Percentiles rank a stretch among this genome's conserved stretches.
Evolutionary conservation across 176 grass and related monocot genomes (phyloP).

Genomic region (Urochloa ruziziensis): DNA sequence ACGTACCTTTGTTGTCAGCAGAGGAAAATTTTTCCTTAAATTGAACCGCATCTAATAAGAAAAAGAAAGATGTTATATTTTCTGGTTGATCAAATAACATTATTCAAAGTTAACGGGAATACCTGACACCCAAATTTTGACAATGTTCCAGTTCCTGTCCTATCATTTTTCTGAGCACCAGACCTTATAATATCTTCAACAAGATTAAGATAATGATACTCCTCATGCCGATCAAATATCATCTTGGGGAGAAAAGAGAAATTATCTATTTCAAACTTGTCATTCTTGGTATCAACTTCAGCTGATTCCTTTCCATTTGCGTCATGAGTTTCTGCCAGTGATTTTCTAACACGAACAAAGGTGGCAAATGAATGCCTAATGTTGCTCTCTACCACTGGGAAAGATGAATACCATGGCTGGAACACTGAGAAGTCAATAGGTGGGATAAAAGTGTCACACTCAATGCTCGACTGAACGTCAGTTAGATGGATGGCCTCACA

Average conservation of each 20-base stretch:
- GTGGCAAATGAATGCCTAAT: constrained; percentile 80
- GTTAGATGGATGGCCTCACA: constrained; percentile 89
- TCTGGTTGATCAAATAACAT: constrained; percentile 14
- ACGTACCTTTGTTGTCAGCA: constrained; percentile 86
- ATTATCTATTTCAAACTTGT: constrained; percentile 67
- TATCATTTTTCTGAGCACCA: constrained; percentile 69
- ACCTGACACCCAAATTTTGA: constrained; percentile 97
- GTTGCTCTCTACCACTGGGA: constrained; percentile 63
- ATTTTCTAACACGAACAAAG: constrained; percentile 59
- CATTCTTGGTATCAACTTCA: constrained; percentile 22
- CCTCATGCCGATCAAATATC: constrained; percentile 71
- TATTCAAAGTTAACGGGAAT: constrained; percentile 9
- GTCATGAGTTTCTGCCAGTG: constrained; percentile 31
- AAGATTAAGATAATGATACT: constrained; percentile 79
- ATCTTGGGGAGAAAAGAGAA: constrained; percentile 79
- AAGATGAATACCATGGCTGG: constrained; percentile 86
- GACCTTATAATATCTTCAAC: constrained; percentile 73
- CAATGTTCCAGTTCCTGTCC: constrained; percentile 87
- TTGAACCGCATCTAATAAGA: constrained; percentile 78
- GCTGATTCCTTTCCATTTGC: constrained; percentile 36
- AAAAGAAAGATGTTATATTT: constrained; percentile 32
- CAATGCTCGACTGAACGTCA: constrained; percentile 55
- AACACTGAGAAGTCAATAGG: constrained; percentile 61
- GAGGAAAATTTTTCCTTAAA: constrained; percentile 75
- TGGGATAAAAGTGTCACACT: constrained; percentile 76